phyloP scores from a whole-genome alignment of 2,329 filamentous ascomycete genomes.

The Hypoxylon rubiginosum region DNA sequence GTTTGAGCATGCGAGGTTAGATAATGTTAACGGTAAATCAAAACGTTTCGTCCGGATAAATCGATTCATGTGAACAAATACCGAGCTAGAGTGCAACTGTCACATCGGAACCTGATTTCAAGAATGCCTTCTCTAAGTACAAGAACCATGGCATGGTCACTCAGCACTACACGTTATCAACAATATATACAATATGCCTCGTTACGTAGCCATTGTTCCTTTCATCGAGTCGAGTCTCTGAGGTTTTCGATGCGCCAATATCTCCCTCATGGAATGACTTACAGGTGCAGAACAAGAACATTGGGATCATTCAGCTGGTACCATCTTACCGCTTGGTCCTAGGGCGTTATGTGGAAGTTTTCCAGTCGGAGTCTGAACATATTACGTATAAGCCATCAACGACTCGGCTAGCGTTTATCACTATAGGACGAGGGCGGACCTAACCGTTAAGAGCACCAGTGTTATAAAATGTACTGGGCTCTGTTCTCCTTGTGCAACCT shows the following conservation, averaged over 20 bases:
- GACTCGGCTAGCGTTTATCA: too few relatives aligned
- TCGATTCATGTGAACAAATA: constrained; percentile 23
- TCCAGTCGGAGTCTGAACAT: too few relatives aligned
- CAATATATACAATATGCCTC: background rate
- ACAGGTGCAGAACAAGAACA: background rate
- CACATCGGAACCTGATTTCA: background rate
- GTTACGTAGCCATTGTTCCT: background rate
- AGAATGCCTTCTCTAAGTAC: background rate
- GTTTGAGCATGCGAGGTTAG: constrained; percentile 7
- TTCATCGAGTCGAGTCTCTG: background rate
- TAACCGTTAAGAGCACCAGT: too few relatives aligned
- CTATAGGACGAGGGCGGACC: too few relatives aligned
- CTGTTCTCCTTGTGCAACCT: too few relatives aligned
- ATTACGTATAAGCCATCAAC: too few relatives aligned
- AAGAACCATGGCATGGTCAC: background rate
- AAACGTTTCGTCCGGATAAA: background rate
- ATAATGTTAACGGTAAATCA: constrained; percentile 14
- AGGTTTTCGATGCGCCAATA: background rate
- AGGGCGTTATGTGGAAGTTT: too few relatives aligned
- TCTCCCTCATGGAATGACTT: background rate
- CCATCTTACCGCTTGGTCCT: too few relatives aligned
- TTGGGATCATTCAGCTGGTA: too few relatives aligned
- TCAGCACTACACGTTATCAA: background rate
- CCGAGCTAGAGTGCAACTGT: constrained; percentile 4
- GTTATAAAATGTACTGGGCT: too few relatives aligned